phyloP scores from a whole-genome alignment of 208 protist genomes.

The Trypanosoma mega region DNA sequence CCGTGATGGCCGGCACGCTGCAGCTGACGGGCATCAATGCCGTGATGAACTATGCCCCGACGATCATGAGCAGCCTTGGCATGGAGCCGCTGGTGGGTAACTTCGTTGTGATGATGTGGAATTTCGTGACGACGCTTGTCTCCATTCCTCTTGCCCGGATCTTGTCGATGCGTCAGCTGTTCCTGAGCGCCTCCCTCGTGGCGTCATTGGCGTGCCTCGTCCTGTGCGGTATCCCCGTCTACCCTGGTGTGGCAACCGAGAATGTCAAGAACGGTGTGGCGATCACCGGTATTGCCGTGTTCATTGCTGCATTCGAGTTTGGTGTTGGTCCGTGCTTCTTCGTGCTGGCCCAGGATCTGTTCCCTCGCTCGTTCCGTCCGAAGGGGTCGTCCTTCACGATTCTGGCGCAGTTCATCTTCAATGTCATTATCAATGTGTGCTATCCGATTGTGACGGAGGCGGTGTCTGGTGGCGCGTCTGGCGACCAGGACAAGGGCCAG shows the following conservation, averaged over 20 bases:
- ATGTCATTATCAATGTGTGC: constrained; percentile 86
- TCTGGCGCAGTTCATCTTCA: constrained; percentile 81
- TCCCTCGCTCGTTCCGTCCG: constrained; percentile 78
- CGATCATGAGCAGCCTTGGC: constrained; percentile 67
- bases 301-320: constrained; percentile 77
- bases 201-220: constrained; percentile 71
- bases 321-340: constrained; percentile 79
- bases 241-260: constrained; percentile 53
- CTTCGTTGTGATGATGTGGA: constrained; percentile 84
- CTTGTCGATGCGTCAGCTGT: constrained; percentile 78
- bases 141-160: constrained; percentile 64
- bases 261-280: constrained; percentile 62
- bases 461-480: constrained; percentile 79
- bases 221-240: constrained; percentile 79
- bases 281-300: constrained; percentile 77
- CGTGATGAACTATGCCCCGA: constrained; percentile 87
- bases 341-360: constrained; percentile 81
- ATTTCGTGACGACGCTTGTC: constrained; percentile 77
- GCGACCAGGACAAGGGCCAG: constrained; percentile 87
- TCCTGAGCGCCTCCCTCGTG: constrained; percentile 54
- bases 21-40: constrained; percentile 89
- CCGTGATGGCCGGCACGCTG: constrained; percentile 55
- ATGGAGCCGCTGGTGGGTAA: constrained; percentile 71
- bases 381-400: constrained; percentile 62
- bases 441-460: constrained; percentile 78